phyloP scores from a whole-genome alignment of 148 eudicot species.

The Arctostaphylos glauca region DNA sequence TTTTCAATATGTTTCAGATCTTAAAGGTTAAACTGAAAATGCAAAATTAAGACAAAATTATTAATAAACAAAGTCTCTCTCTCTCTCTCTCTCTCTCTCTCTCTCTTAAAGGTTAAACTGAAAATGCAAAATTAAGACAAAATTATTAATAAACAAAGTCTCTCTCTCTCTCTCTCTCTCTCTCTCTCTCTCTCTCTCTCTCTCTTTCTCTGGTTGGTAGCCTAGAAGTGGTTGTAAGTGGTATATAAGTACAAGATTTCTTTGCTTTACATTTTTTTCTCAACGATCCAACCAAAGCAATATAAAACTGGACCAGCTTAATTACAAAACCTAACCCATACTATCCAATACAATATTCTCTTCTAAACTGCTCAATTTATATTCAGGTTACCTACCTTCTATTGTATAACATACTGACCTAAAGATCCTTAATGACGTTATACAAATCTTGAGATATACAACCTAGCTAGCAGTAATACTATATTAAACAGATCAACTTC shows the following conservation, averaged over 20 bases:
- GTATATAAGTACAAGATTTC: not conserved
- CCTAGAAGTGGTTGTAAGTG: not conserved
- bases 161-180: not conserved
- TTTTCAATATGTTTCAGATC: not conserved
- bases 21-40: not conserved
- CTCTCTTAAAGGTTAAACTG: not conserved
- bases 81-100: not conserved
- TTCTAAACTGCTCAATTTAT: too few relatives aligned
- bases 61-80: not conserved
- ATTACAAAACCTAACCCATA: not conserved
- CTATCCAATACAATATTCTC: too few relatives aligned
- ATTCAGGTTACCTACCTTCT: not conserved
- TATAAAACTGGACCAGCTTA: not conserved
- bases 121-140: not conserved
- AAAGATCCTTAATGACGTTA: not conserved
- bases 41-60: not conserved
- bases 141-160: not conserved
- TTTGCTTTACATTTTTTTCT: not conserved
- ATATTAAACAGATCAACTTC: not conserved
- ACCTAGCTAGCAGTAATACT: too few relatives aligned
- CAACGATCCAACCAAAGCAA: not conserved
- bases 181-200: conserved; percentile 5
- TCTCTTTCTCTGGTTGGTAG: conserved; percentile 6
- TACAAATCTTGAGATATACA: not conserved
- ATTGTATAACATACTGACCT: not conserved